Base-by-base conservation (phyloP, 164 flowering plant species). In the Cinnamomum chago region DNA sequence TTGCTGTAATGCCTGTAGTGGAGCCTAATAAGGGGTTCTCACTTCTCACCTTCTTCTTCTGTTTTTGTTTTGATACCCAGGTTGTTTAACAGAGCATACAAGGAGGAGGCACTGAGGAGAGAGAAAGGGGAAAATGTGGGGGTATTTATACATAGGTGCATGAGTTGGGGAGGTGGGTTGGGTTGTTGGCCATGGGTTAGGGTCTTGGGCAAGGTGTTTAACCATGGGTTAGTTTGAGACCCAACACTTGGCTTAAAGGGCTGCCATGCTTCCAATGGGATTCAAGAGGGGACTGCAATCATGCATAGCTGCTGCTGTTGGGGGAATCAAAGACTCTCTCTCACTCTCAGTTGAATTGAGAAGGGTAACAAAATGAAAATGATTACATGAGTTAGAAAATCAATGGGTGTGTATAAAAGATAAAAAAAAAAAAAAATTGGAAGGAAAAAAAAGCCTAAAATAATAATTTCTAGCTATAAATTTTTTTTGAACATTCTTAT, bases 191-290 rank as follows among this genome's bases (percentile, higher is more conserved):
- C 76, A 2, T 2, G 40, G 79, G 74, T 73, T 67, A 24, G 67
- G n/a, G 20, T 55, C 60, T 15, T 55, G 60, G 60, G 60, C n/a
- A 55, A 3, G 7, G 60, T 65, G 58, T 15, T 81, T 83, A 86
- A 80, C 82, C 82, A 12, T 60, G 82, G 72, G 83, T 81, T 76
- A 79, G 25, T n/a, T 5, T 68, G 70, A 7, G 67, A 25, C 80
- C 84, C 35, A 76, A 88, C 91, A 88, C 91, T 82, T 88, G 89
- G 83, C 89, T 24, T 1, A 47, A 25, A 60, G 60, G 73, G 50
- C 80, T 82, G 86, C 83, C 90, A 85, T 86, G 91, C 91, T 85
- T 28, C 87, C 89, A 85, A 85, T 86, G 15, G 62, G 75, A 67
- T 15, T 17, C 20, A 20, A 55, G 20, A 14, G 60, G 69, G 2